Base-by-base conservation (phyloP, 495 filamentous ascomycete species). In the Penicillium subrubescens region DNA sequence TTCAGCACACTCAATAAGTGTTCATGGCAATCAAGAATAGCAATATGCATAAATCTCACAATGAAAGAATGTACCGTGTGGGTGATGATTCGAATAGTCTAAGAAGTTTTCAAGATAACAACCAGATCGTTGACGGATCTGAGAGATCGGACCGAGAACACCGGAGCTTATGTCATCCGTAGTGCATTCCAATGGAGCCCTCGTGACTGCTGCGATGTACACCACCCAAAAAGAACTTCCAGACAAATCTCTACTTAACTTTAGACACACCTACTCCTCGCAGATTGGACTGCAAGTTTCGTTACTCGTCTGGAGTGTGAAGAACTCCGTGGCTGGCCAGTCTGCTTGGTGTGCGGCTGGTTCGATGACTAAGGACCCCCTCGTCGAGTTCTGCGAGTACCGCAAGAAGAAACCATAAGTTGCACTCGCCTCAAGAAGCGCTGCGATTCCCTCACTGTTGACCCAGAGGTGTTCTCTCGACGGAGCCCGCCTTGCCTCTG, bases 371-470 rank as follows among this genome's bases (percentile, higher is more conserved):
- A 70, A 71, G 59, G 57, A 21, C 62, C 68, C 67, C 68, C 73
- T 73, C 75, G 67, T 67, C 72, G 72, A 75, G 70, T 74, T 75
- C 72, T 76, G 63, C 74, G 66, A 70, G 68, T 70, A 72, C 70
- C 60, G 41, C 17, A 41, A 52, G 66, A 71, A 59, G 59, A 67
- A 68, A 69, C 62, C 62, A 63, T 65, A 61, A 63, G 34, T 27
- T 50, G 62, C 62, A 34, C 35, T 53, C 61, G 57, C 57, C 50
- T 52, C 58, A 60, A 21, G 57, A 66, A 60, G 52, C 58, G 43
- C 59, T 50, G 44, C 64, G 37, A 31, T 23, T 37, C 33, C 12
- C 48, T 31, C 60, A 37, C 43, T 34, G 46, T 39, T 61, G 57
- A 63, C 68, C 64, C 68, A 69, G 64, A 67, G 64, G 68, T 68